These are phyloP conservation scores for Helianthus tuberosus DNA, from an alignment of 129 eudicot genomes.

Conservation along the genomic window DNA sequence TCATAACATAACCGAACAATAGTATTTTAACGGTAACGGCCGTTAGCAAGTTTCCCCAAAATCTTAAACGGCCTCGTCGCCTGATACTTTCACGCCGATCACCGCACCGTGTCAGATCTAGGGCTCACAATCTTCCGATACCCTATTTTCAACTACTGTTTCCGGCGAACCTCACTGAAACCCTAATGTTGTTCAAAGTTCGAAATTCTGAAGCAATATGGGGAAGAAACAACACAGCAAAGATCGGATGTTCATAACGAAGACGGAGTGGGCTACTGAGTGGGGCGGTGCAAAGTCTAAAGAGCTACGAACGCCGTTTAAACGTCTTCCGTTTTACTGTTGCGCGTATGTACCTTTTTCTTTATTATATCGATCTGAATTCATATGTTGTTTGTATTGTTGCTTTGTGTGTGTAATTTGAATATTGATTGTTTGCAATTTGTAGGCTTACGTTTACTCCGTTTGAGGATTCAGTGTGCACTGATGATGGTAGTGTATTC, in stretches of 20 bases:
- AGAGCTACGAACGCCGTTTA: conserved; percentile 79
- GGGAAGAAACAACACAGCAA: conserved; percentile 99
- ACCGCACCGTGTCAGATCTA: conserved; percentile 27
- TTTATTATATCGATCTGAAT: conserved; percentile 14
- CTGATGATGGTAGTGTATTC: conserved; percentile 85
- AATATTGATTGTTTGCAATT: neutral
- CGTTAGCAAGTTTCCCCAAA: neutral
- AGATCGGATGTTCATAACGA: conserved; percentile 90
- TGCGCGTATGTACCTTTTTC: conserved; percentile 64
- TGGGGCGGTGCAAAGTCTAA: conserved; percentile 99
- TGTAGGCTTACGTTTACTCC: conserved; percentile 94
- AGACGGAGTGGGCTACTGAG: conserved; percentile 99
- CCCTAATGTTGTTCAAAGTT: conserved; percentile 31
- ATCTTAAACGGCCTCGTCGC: neutral
- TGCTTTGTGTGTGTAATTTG: conserved; percentile 3
- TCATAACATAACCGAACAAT: too few species aligned
- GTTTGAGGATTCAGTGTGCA: conserved; percentile 89
- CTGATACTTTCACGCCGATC: neutral
- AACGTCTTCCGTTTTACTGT: conserved; percentile 97
- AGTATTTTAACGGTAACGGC: too few species aligned
- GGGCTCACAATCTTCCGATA: neutral
- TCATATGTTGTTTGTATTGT: neutral
- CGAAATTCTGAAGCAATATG: conserved; percentile 39
- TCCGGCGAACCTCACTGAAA: conserved; percentile 17
- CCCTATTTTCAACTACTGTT: neutral